phyloP scores from a whole-genome alignment of 148 eudicot genomes.

The Pharnaceum exiguum region DNA sequence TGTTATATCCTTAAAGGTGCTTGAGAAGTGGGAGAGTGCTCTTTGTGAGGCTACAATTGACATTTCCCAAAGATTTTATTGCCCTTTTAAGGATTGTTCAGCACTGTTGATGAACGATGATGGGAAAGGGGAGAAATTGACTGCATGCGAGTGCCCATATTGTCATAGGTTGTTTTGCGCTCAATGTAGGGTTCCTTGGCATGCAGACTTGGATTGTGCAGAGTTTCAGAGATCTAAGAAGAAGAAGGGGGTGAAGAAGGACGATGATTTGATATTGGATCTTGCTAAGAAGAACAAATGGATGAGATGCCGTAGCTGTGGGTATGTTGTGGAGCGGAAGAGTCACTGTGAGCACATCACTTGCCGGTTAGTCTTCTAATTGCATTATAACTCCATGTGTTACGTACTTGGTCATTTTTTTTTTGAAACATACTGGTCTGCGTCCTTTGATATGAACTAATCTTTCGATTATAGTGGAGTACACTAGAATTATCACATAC shows the following conservation, averaged over 20 bases:
- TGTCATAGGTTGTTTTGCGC: constrained; percentile 31
- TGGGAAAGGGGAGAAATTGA: constrained; percentile 12
- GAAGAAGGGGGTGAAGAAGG: constrained; percentile 2
- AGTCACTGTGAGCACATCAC: constrained; percentile 20
- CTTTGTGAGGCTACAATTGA: constrained; percentile 14
- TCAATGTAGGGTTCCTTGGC: constrained; percentile 33
- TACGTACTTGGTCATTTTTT: too few species aligned
- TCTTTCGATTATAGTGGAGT: too few species aligned
- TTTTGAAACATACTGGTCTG: too few species aligned
- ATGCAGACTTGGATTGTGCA: constrained; percentile 11
- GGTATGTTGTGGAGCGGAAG: constrained; percentile 20
- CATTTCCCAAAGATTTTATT: constrained; percentile 16
- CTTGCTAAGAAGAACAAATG: constrained; percentile 22
- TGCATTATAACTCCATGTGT: too few species aligned
- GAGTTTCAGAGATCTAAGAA: too few species aligned
- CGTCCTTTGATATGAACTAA: too few species aligned
- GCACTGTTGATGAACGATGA: constrained; percentile 13
- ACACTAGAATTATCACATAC: too few species aligned
- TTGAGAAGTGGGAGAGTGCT: constrained; percentile 21
- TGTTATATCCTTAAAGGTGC: constrained; percentile 10
- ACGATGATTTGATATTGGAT: constrained; percentile 8
- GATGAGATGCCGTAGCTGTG: constrained; percentile 27
- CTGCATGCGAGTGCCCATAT: constrained; percentile 21
- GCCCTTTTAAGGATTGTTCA: constrained; percentile 37
- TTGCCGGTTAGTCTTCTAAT: constrained; percentile 24